phyloP scores from a whole-genome alignment of 441 rosid species.

The Erodium moschatum region DNA sequence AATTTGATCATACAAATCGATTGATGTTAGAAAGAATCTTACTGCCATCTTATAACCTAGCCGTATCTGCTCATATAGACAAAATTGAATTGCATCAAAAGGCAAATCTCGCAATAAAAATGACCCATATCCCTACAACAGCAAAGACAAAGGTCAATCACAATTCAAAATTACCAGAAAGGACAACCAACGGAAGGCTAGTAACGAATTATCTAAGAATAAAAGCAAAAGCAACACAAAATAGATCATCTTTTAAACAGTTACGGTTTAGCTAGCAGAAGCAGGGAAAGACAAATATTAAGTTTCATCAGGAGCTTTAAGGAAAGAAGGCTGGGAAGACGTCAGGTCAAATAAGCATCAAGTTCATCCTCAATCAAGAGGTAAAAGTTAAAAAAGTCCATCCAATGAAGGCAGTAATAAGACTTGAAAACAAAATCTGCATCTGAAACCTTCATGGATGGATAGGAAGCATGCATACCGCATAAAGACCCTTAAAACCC shows the following conservation, averaged over 20 bases:
- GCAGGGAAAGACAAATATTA: too few species aligned
- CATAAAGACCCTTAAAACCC: slow-evolving; percentile 80
- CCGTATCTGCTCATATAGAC: slow-evolving; percentile 89
- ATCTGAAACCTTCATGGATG: not conserved
- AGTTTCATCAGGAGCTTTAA: too few species aligned
- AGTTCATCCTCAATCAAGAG: too few species aligned
- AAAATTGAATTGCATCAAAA: slow-evolving; percentile 93
- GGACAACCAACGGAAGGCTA: not conserved
- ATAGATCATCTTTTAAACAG: too few species aligned
- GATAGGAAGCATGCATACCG: slow-evolving; percentile 40
- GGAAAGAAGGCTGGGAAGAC: too few species aligned
- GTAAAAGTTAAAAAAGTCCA: too few species aligned
- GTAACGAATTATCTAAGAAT: not conserved
- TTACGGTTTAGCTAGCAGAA: too few species aligned
- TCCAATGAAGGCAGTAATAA: not conserved
- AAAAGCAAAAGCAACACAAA: not conserved
- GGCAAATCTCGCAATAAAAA: slow-evolving; percentile 85
- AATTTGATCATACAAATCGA: not conserved
- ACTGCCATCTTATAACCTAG: slow-evolving; percentile 75
- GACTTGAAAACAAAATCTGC: not conserved
- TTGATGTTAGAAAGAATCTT: slow-evolving; percentile 26
- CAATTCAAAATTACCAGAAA: not conserved
- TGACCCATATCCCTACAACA: slow-evolving; percentile 77
- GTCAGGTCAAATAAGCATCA: too few species aligned
- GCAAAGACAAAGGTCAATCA: slow-evolving; percentile 12